Evolutionary conservation across 2,329 filamentous ascomycete genomes (phyloP).

Genomic region (Talaromyces sp.): DNA sequence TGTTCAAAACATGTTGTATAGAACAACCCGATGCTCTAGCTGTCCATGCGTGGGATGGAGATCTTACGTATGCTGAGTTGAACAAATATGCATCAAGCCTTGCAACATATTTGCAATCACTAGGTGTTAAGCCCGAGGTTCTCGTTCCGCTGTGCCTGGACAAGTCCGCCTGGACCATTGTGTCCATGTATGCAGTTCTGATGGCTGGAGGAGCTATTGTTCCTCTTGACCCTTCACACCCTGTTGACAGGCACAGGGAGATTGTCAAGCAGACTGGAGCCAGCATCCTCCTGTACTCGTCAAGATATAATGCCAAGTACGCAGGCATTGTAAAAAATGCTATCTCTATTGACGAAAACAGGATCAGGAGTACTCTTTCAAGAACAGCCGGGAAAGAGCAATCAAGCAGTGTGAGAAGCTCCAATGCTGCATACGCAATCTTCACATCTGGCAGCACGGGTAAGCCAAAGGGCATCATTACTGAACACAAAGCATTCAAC

Average conservation of each 20-base stretch:
- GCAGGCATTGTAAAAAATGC: constrained; percentile 31
- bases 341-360: constrained; percentile 35
- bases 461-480: constrained; percentile 57
- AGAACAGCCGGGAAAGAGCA: constrained; percentile 24
- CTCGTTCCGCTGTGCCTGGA: constrained; percentile 29
- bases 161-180: constrained; percentile 23
- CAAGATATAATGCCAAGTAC: constrained; percentile 33
- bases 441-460: constrained; percentile 59
- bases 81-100: constrained; percentile 35
- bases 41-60: constrained; percentile 35
- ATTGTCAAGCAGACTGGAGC: constrained; percentile 14
- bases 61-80: constrained; percentile 36
- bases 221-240: constrained; percentile 19
- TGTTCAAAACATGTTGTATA: constrained; percentile 1
- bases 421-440: constrained; percentile 56
- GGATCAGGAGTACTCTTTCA: constrained; percentile 28
- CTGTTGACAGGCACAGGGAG: constrained; percentile 16
- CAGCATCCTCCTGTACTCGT: constrained; percentile 16
- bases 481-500: constrained; percentile 60
- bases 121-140: constrained; percentile 31
- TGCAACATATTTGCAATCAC: constrained; percentile 31
- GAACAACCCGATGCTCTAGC: constrained; percentile 29
- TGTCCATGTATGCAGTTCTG: constrained; percentile 23
- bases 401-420: constrained; percentile 22
- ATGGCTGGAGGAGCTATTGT: constrained; percentile 25